Evolutionary conservation across 495 filamentous ascomycete genomes (phyloP).

Genomic region (Daldinia caldariorum): DNA sequence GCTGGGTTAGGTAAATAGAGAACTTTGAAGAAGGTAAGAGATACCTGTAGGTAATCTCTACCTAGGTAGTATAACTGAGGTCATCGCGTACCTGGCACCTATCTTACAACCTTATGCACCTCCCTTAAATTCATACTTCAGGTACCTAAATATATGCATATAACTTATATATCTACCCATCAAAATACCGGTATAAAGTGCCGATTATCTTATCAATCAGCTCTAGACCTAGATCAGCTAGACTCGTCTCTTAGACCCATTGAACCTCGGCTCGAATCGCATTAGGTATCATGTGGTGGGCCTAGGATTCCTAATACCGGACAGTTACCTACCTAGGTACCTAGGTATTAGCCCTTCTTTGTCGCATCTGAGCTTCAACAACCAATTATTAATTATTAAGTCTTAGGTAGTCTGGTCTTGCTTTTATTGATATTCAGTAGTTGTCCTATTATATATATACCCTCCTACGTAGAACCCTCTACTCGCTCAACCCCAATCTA

Average conservation of each 20-base stretch:
- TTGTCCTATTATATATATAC: neutral
- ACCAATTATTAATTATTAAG: neutral
- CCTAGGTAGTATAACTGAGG: too few species aligned
- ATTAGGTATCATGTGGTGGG: conserved; percentile 4
- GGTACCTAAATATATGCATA: too few species aligned
- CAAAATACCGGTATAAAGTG: neutral
- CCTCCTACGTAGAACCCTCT: neutral
- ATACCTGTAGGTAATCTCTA: neutral
- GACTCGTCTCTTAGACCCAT: neutral
- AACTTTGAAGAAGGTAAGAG: neutral
- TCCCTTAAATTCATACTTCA: too few species aligned
- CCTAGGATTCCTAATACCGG: neutral
- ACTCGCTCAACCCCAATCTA: neutral
- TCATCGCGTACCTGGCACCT: too few species aligned
- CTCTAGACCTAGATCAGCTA: neutral
- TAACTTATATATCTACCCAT: neutral
- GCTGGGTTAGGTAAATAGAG: too few species aligned
- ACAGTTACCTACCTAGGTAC: too few species aligned
- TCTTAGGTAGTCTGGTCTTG: neutral
- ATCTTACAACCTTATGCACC: too few species aligned
- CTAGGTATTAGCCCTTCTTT: too few species aligned
- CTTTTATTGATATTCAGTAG: neutral
- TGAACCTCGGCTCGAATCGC: neutral
- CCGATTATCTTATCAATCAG: conserved; percentile 2
- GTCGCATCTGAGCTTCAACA: neutral